Evolutionary conservation across 2,329 filamentous ascomycete species (phyloP).

Genomic region (Sclerotinia subarctica): DNA sequence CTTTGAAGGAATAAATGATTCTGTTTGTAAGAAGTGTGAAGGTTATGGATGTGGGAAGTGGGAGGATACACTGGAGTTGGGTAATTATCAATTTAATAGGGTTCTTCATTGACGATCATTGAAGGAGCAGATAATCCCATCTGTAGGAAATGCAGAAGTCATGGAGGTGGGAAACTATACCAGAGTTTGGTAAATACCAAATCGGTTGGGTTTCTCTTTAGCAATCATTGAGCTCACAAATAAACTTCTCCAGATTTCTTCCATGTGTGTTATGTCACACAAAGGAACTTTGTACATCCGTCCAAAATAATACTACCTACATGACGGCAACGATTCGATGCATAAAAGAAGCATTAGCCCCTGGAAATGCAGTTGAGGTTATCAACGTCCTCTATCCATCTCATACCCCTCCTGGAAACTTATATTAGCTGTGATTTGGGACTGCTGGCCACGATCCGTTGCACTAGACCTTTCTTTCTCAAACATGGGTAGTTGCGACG

Average conservation of each 20-base stretch:
- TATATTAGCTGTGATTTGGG: conserved; percentile 8
- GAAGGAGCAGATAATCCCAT: too few species aligned
- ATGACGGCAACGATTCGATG: conserved; percentile 23
- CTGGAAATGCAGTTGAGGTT: conserved; percentile 4
- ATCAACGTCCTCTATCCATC: conserved; percentile 13
- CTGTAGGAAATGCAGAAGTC: too few species aligned
- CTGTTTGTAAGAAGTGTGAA: too few species aligned
- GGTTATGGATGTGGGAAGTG: too few species aligned
- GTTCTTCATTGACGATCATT: too few species aligned
- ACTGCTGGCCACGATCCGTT: conserved; percentile 13
- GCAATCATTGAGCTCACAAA: conserved; percentile 28
- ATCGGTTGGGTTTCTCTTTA: conserved; percentile 30
- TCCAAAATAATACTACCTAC: conserved; percentile 20
- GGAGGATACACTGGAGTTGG: too few species aligned
- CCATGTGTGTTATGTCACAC: conserved; percentile 29
- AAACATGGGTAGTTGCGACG: conserved; percentile 27
- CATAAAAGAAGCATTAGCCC: conserved; percentile 14
- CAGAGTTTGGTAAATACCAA: conserved; percentile 18
- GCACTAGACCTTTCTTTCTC: conserved; percentile 17
- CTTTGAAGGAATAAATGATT: too few species aligned
- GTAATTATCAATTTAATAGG: too few species aligned
- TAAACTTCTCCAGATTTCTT: conserved; percentile 26
- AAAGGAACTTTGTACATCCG: conserved; percentile 25
- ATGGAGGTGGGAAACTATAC: background rate
- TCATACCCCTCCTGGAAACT: background rate